Conservation (phyloP, 2,329 filamentous ascomycete genomes). For the Alternaria ethzedia region DNA sequence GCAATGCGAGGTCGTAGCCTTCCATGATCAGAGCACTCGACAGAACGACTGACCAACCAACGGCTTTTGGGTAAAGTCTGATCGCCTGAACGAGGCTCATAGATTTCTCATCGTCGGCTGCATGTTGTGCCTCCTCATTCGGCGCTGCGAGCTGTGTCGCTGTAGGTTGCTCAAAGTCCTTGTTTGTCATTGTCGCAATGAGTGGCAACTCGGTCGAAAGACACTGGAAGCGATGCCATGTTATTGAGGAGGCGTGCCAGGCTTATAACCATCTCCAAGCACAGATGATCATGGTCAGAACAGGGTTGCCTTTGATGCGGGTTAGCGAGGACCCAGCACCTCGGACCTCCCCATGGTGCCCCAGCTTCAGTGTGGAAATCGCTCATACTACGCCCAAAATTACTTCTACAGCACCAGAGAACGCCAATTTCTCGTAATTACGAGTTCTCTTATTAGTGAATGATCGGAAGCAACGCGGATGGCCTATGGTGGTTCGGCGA, state of each 20-base stretch:
- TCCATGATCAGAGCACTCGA: slow-evolving; percentile 90
- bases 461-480: background rate
- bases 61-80: slow-evolving; percentile 82
- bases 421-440: background rate
- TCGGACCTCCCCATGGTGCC: slow-evolving; percentile 18
- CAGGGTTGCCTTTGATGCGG: slow-evolving; percentile 12
- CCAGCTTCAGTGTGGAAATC: background rate
- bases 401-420: background rate
- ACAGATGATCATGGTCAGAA: slow-evolving; percentile 22
- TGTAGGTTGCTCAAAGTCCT: slow-evolving; percentile 18
- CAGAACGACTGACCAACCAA: slow-evolving; percentile 81
- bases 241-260: background rate
- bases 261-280: slow-evolving; percentile 19
- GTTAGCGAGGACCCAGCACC: slow-evolving; percentile 22
- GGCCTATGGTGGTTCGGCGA: background rate
- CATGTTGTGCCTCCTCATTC: slow-evolving; percentile 43
- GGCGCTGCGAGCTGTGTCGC: slow-evolving; percentile 21
- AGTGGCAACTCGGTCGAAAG: background rate
- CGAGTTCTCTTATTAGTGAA: background rate
- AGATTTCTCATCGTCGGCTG: slow-evolving; percentile 53
- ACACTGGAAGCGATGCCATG: background rate
- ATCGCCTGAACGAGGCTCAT: slow-evolving; percentile 73
- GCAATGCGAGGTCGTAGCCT: slow-evolving; percentile 79
- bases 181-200: slow-evolving; percentile 26
- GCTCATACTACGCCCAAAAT: slow-evolving; percentile 10